These are phyloP conservation scores for Petunia axillaris DNA, from an alignment of 257 asterid genomes.

Conservation along the genomic window DNA sequence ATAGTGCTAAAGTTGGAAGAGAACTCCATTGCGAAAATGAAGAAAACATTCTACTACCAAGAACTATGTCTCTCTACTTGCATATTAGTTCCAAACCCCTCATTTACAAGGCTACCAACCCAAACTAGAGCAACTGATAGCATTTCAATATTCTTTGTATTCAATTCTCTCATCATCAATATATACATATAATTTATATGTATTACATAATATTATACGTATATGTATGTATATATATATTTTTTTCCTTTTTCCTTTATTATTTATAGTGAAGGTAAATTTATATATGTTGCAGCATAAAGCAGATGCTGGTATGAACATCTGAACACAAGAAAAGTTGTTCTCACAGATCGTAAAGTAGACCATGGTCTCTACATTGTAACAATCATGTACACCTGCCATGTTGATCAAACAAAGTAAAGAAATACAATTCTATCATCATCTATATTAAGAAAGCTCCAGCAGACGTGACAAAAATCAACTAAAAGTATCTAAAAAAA, in stretches of 20 bases:
- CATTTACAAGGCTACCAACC: slow-evolving; percentile 12
- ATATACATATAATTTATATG: too few species aligned
- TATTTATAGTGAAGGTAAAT: too few species aligned
- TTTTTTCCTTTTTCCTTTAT: too few species aligned
- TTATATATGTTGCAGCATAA: too few species aligned
- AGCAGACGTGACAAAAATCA: slow-evolving; percentile 8
- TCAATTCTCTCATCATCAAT: slow-evolving; percentile 1
- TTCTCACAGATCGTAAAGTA: too few species aligned
- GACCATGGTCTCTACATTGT: too few species aligned
- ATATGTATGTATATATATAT: too few species aligned
- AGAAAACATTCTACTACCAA: slow-evolving; percentile 3
- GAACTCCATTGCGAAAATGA: neutral
- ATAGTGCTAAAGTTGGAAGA: neutral
- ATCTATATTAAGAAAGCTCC: slow-evolving; percentile 4
- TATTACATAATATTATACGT: too few species aligned
- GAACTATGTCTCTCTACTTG: neutral
- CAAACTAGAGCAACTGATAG: slow-evolving; percentile 10
- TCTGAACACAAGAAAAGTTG: too few species aligned
- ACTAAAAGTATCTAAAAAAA: neutral
- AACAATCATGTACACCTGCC: too few species aligned
- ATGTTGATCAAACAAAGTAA: too few species aligned
- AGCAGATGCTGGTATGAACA: too few species aligned
- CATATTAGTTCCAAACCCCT: slow-evolving; percentile 10
- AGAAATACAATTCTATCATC: neutral
- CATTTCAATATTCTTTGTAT: neutral